phyloP scores from a whole-genome alignment of 2,329 filamentous ascomycete species.

The Blastomyces gilchristii region DNA sequence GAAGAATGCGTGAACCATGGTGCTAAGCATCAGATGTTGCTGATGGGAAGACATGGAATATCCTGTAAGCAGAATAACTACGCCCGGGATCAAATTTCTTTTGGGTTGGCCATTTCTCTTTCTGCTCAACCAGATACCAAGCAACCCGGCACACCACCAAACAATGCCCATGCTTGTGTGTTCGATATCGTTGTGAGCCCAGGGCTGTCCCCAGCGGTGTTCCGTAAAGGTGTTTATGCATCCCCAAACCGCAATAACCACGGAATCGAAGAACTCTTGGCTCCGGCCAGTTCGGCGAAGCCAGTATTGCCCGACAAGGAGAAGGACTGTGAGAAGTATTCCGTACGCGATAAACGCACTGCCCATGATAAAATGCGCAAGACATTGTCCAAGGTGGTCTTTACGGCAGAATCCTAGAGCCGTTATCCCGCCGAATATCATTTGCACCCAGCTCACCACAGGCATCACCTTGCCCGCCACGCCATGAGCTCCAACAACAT shows the following conservation, averaged over 20 bases:
- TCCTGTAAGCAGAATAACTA: constrained; percentile 84
- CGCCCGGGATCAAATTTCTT: constrained; percentile 83
- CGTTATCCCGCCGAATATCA: constrained; percentile 92
- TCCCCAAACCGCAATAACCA: constrained; percentile 87
- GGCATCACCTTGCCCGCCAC: constrained; percentile 81
- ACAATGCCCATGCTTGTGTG: constrained; percentile 99
- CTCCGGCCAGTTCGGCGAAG: constrained; percentile 70
- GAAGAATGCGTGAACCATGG: constrained; percentile 79
- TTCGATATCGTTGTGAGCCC: constrained; percentile 91
- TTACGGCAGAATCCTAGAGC: constrained; percentile 83
- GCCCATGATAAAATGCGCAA: constrained; percentile 98
- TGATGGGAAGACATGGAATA: constrained; percentile 94
- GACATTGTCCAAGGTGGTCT: constrained; percentile 84
- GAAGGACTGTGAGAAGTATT: constrained; percentile 71
- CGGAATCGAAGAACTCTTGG: constrained; percentile 93
- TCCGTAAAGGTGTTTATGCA: constrained; percentile 98
- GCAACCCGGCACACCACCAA: constrained; percentile 90
- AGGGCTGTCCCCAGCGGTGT: constrained; percentile 80
- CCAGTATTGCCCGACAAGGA: constrained; percentile 84
- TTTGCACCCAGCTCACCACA: constrained; percentile 78
- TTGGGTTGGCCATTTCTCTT: constrained; percentile 75
- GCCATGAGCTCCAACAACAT: constrained; percentile 64
- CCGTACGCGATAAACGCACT: constrained; percentile 92
- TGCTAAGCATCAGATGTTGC: constrained; percentile 72
- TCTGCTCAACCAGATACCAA: constrained; percentile 84